Evolutionary conservation across 192 early-diverging fungal species (phyloP).

Genomic region (Umbelopsis vinacea): DNA sequence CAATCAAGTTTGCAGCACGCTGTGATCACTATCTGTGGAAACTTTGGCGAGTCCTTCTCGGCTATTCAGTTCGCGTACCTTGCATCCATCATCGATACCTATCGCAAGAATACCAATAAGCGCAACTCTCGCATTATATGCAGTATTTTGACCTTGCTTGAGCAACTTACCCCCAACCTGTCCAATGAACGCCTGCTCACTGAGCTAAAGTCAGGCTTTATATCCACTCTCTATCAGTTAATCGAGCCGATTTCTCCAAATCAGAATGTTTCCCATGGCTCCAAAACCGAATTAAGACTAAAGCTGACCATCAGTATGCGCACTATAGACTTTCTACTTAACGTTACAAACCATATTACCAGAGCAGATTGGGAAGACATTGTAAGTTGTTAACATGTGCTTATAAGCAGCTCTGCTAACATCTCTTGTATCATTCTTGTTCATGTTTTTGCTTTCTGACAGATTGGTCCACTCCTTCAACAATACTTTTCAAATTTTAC

Average conservation of each 20-base stretch:
- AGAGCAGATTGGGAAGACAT: constrained; percentile 40
- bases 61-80: constrained; percentile 58
- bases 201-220: constrained; percentile 50
- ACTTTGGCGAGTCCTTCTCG: constrained; percentile 64
- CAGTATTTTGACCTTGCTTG: constrained; percentile 38
- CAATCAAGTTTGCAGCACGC: constrained; percentile 44
- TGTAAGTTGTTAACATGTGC: constrained; percentile 23
- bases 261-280: neutral
- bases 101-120: constrained; percentile 22
- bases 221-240: constrained; percentile 39
- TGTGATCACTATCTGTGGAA: constrained; percentile 46
- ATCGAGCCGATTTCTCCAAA: constrained; percentile 35
- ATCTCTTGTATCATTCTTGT: neutral
- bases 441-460: neutral
- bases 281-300: constrained; percentile 8
- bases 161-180: constrained; percentile 39
- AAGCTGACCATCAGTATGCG: constrained; percentile 42
- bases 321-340: constrained; percentile 41
- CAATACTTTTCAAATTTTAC: constrained; percentile 65
- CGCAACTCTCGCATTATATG: constrained; percentile 40
- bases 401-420: neutral
- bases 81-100: constrained; percentile 49
- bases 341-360: constrained; percentile 27
- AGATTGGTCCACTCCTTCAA: constrained; percentile 60
- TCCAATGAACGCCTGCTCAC: constrained; percentile 34